Evolutionary conservation across 2,329 filamentous ascomycete genomes (phyloP).

Genomic region (Nannizziopsis barbatae): DNA sequence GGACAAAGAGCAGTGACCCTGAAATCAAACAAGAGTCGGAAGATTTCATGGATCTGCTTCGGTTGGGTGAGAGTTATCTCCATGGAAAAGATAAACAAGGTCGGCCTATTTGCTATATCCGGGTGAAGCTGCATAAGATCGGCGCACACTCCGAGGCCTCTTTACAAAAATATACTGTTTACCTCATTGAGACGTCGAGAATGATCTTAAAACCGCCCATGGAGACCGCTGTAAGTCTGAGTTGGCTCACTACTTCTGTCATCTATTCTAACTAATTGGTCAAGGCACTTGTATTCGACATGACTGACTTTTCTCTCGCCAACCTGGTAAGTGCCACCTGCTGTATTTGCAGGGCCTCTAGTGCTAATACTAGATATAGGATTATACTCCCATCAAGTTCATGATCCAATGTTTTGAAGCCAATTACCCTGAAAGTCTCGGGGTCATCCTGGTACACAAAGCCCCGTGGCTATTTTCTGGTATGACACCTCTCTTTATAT

Average conservation of each 20-base stretch:
- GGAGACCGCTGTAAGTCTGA: constrained; percentile 71
- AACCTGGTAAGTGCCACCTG: constrained; percentile 92
- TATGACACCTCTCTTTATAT: constrained; percentile 28
- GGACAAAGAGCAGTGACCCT: constrained; percentile 49
- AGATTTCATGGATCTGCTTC: constrained; percentile 72
- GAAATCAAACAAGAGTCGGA: constrained; percentile 55
- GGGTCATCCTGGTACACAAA: constrained; percentile 85
- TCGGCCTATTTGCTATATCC: constrained; percentile 74
- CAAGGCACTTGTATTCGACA: constrained; percentile 86
- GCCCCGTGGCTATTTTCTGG: constrained; percentile 95
- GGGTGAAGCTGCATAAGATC: constrained; percentile 68
- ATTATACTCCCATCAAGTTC: constrained; percentile 93
- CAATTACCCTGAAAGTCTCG: constrained; percentile 90
- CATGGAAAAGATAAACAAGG: constrained; percentile 78
- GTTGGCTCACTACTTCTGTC: constrained; percentile 10
- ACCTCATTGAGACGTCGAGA: constrained; percentile 85
- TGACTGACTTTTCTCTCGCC: constrained; percentile 83
- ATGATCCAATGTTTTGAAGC: constrained; percentile 99
- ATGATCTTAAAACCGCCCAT: constrained; percentile 67
- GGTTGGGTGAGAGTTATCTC: constrained; percentile 85
- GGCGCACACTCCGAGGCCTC: constrained; percentile 73
- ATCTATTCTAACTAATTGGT: constrained; percentile 15
- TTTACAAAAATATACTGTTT: constrained; percentile 83
- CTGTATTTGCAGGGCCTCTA: no score
- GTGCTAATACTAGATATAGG: constrained; percentile 38